Evolutionary conservation across 164 flowering plant species (phyloP).

Genomic region (grape (Vitis vinifera)): ASM3070453v1 NC_081805.1:5705001-5705500

Average conservation of each 20-base stretch:
- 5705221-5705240: conserved; percentile 32
- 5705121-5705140: conserved; percentile 49
- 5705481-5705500: too few species aligned
- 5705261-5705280: conserved; percentile 60
- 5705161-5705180: conserved; percentile 34
- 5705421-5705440: too few species aligned
- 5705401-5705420: too few species aligned
- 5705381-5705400: too few species aligned
- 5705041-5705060: too few species aligned
- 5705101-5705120: conserved; percentile 7
- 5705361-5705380: too few species aligned
- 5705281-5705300: conserved; percentile 67
- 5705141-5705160: conserved; percentile 60
- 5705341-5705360: background rate
- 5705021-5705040: too few species aligned
- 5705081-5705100: conserved; percentile 32
- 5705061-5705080: too few species aligned
- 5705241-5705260: conserved; percentile 52
- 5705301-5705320: conserved; percentile 37
- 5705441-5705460: too few species aligned
- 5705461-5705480: too few species aligned
- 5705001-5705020: too few species aligned
- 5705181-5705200: conserved; percentile 36
- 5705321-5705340: background rate
- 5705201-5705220: conserved; percentile 49